Conservation (phyloP, 805 yeast genomes). For the Maudiozyma serrabonitensis region DNA sequence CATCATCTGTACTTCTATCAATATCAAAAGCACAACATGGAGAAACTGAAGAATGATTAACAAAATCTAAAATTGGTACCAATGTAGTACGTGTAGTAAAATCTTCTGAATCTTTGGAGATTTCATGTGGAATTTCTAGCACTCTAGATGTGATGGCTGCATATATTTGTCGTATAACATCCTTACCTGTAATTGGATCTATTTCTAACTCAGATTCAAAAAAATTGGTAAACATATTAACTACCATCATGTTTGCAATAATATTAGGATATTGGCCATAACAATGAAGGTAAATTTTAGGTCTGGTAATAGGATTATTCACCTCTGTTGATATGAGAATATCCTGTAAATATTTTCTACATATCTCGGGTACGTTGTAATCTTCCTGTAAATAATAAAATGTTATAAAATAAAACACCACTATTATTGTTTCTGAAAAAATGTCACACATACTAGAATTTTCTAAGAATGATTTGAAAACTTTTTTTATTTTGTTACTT, state of each 20-base stretch:
- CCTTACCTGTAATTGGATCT: not conserved
- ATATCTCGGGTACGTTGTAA: slow-evolving; percentile 12
- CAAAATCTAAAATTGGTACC: slow-evolving; percentile 62
- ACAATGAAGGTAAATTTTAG: slow-evolving; percentile 8
- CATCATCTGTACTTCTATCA: slow-evolving; percentile 37
- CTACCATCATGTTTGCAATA: slow-evolving; percentile 1
- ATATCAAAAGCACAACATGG: slow-evolving; percentile 48
- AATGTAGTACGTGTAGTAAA: slow-evolving; percentile 43
- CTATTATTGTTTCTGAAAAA: slow-evolving; percentile 15
- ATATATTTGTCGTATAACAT: slow-evolving; percentile 17
- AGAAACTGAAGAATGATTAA: slow-evolving; percentile 42
- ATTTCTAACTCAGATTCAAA: slow-evolving; percentile 3
- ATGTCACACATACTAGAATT: slow-evolving; percentile 6
- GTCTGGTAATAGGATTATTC: slow-evolving; percentile 3
- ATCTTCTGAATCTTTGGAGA: slow-evolving; percentile 26
- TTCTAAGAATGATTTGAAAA: slow-evolving; percentile 22
- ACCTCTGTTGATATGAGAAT: slow-evolving; percentile 15
- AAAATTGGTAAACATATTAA: slow-evolving; percentile 2
- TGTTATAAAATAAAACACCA: slow-evolving; percentile 14
- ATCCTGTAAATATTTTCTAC: slow-evolving; percentile 13
- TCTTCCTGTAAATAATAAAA: slow-evolving; percentile 7
- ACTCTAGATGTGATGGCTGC: slow-evolving; percentile 50
- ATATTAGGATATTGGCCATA: slow-evolving; percentile 4
- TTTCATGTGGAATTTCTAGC: slow-evolving; percentile 52
- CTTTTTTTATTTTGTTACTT: slow-evolving; percentile 20